Evolutionary conservation across 78 protist genomes (phyloP).

Genomic region (Tieghemostelium lacteum): DNA sequence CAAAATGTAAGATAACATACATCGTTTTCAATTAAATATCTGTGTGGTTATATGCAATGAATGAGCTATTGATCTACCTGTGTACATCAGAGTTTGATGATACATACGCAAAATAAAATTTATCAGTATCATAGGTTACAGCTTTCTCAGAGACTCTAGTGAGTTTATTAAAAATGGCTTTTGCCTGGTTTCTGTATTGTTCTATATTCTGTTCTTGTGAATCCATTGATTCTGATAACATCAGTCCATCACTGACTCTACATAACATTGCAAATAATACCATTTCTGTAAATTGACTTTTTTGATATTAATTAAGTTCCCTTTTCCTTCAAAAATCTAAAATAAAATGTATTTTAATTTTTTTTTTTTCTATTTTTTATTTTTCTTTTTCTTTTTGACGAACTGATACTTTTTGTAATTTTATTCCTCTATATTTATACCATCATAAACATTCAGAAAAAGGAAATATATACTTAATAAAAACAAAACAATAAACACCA

Average conservation of each 20-base stretch:
- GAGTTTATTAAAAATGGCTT: constrained; percentile 39
- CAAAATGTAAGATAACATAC: constrained; percentile 86
- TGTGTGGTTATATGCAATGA: background rate
- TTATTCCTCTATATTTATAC: no score
- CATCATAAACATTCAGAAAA: no score
- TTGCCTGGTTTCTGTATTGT: constrained; percentile 68
- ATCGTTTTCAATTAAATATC: constrained; percentile 82
- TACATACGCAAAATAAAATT: constrained; percentile 73
- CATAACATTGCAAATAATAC: constrained; percentile 78
- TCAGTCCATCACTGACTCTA: constrained; percentile 72
- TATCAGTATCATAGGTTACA: constrained; percentile 42
- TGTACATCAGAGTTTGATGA: background rate
- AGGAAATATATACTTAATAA: no score
- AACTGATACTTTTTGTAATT: no score
- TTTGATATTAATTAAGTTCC: background rate
- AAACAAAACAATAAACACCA: no score
- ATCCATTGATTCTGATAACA: constrained; percentile 83
- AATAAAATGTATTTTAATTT: no score
- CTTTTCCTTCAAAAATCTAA: background rate
- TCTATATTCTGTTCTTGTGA: constrained; percentile 43
- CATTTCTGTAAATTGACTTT: constrained; percentile 11
- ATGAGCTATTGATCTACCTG: background rate
- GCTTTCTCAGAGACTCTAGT: constrained; percentile 73
- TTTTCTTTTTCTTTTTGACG: no score
- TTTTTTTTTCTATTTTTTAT: no score